Percentiles rank a stretch among this genome's conserved stretches.
Evolutionary conservation across 805 yeast genomes (phyloP).

Genomic region (Danielozyma ontarioensis): DNA sequence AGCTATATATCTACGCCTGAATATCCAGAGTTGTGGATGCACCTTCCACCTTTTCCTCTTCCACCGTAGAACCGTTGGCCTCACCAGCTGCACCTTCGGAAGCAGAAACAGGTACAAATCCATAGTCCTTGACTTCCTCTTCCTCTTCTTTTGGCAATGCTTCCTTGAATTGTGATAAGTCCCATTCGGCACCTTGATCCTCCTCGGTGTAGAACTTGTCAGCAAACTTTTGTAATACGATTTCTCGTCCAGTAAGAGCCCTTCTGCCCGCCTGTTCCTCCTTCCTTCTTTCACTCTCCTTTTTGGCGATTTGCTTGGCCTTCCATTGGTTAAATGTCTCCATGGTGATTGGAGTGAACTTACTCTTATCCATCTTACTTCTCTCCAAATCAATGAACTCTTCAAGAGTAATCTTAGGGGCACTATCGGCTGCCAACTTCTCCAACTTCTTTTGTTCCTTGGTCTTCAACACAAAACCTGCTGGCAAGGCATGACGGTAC

Average conservation of each 20-base stretch:
- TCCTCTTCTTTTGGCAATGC: slow-evolving; percentile 47
- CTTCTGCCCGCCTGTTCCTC: slow-evolving; percentile 36
- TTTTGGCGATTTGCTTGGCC: slow-evolving; percentile 55
- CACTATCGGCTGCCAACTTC: slow-evolving; percentile 73
- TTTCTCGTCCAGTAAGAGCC: slow-evolving; percentile 62
- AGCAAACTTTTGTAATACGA: slow-evolving; percentile 55
- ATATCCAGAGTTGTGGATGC: too few relatives aligned
- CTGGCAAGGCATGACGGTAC: slow-evolving; percentile 92
- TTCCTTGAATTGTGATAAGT: slow-evolving; percentile 52
- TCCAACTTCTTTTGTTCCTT: slow-evolving; percentile 92
- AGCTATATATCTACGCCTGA: too few relatives aligned
- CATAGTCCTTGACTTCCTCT: slow-evolving; percentile 58
- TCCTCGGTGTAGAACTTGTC: slow-evolving; percentile 53
- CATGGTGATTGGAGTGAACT: slow-evolving; percentile 80
- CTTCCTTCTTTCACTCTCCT: slow-evolving; percentile 29
- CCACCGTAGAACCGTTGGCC: too few relatives aligned
- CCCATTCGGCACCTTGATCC: slow-evolving; percentile 49
- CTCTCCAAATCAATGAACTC: slow-evolving; percentile 95
- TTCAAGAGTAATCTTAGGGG: slow-evolving; percentile 89
- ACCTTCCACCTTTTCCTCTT: too few relatives aligned
- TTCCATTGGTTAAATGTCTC: slow-evolving; percentile 85
- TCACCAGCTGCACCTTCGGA: too few relatives aligned
- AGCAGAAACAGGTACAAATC: too few relatives aligned
- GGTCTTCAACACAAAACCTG: slow-evolving; percentile 94
- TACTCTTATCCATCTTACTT: slow-evolving; percentile 66